A percentile compares a stretch with the other conserved stretches of the same genome.
phyloP scores from a whole-genome alignment of 2,329 filamentous ascomycete species.

The Phaeosphaeriaceae sp. region DNA sequence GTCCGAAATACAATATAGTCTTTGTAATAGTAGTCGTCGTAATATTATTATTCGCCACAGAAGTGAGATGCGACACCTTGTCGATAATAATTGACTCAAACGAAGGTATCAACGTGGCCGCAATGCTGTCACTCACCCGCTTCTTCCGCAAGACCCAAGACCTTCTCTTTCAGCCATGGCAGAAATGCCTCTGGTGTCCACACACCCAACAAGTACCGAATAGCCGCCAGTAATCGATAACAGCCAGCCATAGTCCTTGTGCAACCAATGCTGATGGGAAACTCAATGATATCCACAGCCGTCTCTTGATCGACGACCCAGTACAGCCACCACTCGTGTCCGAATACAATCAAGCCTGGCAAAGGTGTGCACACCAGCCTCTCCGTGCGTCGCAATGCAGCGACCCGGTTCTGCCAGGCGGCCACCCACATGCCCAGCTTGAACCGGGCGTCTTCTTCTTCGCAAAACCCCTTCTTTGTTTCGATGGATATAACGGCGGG shows the following conservation, averaged over 20 bases:
- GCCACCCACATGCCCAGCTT: too few species aligned
- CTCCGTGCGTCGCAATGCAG: not conserved
- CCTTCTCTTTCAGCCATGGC: not conserved
- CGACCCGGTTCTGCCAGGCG: too few species aligned
- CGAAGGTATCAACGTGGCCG: too few species aligned
- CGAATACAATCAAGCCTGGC: not conserved
- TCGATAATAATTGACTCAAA: too few species aligned
- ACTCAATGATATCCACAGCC: not conserved
- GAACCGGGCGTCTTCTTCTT: not conserved
- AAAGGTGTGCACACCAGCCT: not conserved
- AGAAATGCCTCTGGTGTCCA: not conserved
- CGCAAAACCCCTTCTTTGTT: conserved; percentile 1
- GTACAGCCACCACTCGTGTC: not conserved
- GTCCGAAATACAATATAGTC: too few species aligned
- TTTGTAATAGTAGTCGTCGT: too few species aligned
- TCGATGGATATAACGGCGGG: conserved; percentile 1
- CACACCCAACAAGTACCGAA: conserved; percentile 2
- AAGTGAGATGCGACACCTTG: too few species aligned
- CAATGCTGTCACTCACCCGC: too few species aligned
- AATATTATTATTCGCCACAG: too few species aligned
- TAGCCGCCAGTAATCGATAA: not conserved
- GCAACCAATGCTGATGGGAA: conserved; percentile 1
- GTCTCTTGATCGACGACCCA: not conserved
- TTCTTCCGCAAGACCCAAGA: not conserved
- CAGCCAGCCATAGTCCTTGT: conserved; percentile 1